phyloP scores from a whole-genome alignment of 2,329 filamentous ascomycete genomes.

The Cercospora citrullina region DNA sequence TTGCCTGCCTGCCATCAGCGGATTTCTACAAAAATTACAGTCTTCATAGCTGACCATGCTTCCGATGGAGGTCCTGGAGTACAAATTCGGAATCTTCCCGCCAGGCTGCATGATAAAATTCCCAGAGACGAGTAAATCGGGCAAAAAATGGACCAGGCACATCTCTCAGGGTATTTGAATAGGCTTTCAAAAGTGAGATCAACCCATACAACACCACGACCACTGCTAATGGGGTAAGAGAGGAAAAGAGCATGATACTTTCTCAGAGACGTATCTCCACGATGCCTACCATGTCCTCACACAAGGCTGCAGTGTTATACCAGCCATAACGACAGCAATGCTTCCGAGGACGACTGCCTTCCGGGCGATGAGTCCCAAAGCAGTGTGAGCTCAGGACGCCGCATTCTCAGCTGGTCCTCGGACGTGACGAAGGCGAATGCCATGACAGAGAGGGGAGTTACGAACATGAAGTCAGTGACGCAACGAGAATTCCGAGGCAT shows the following conservation, averaged over 20 bases:
- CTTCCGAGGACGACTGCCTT: background rate
- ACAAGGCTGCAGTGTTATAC: background rate
- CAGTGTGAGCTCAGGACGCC: background rate
- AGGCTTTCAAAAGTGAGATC: background rate
- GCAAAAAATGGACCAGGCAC: background rate
- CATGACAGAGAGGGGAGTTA: background rate
- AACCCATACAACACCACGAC: background rate
- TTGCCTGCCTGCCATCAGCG: constrained; percentile 1
- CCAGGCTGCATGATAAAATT: background rate
- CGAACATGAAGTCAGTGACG: background rate
- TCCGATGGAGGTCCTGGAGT: background rate
- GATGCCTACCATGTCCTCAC: background rate
- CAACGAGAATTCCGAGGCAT: background rate
- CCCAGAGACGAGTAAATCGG: background rate
- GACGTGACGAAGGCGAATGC: background rate
- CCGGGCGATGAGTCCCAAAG: background rate
- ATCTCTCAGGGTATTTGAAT: background rate
- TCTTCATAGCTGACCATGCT: background rate
- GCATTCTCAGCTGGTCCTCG: background rate
- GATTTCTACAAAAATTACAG: background rate
- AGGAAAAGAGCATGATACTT: background rate
- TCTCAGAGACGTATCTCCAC: background rate
- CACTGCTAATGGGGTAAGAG: background rate
- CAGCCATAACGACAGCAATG: background rate
- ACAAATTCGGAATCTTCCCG: background rate